Evolutionary conservation across 2,329 filamentous ascomycete genomes (phyloP).

Genomic region (Conoideocrella luteorostrata): DNA sequence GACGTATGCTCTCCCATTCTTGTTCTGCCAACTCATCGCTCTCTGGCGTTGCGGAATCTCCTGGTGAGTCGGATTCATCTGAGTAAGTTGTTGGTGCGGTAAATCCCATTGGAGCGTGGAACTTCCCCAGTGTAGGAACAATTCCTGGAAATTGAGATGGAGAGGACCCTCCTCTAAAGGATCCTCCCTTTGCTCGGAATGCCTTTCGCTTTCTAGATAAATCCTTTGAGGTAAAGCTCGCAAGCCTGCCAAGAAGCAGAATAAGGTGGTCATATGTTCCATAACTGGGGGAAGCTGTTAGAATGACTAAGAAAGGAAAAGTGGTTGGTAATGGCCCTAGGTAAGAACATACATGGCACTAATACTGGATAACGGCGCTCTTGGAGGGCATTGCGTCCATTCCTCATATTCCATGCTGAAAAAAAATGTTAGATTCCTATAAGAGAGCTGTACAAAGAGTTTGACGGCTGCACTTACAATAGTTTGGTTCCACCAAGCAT

Average conservation of each 20-base stretch:
- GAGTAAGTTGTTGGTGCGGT: constrained; percentile 41
- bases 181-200: constrained; percentile 26
- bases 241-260: constrained; percentile 71
- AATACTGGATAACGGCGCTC: constrained; percentile 69
- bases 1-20: constrained; percentile 73
- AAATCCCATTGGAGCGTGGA: constrained; percentile 48
- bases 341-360: constrained; percentile 54
- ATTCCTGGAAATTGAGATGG: constrained; percentile 48
- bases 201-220: constrained; percentile 69
- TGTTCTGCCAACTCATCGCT: constrained; percentile 62
- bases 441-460: not conserved
- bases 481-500: constrained; percentile 78
- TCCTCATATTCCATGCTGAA: constrained; percentile 68
- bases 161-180: constrained; percentile 22
- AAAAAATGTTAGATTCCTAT: constrained; percentile 14
- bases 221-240: constrained; percentile 73
- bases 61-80: constrained; percentile 35
- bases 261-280: constrained; percentile 86
- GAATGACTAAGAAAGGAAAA: constrained; percentile 13
- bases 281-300: constrained; percentile 50
- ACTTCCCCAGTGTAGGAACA: constrained; percentile 44
- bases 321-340: not conserved
- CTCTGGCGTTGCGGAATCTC: constrained; percentile 54
- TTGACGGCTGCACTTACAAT: constrained; percentile 49
- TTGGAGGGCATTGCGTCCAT: constrained; percentile 84